Evolutionary conservation across 495 filamentous ascomycete species (phyloP), one percentile per base, ranked within the genome.

Genomic region (Peziza echinospora): DNA sequence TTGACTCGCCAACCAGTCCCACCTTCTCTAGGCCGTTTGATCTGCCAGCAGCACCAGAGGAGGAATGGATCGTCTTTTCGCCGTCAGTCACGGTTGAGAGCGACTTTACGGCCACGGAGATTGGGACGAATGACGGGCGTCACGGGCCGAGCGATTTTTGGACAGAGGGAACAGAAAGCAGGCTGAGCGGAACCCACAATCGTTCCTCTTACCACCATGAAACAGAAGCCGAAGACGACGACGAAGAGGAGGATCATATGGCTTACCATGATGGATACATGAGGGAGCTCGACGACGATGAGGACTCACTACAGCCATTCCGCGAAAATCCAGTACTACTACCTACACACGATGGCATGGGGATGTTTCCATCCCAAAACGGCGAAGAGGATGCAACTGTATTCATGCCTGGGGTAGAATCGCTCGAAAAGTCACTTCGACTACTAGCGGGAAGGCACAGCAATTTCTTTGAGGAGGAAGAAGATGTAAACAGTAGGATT

Each of bases 51-150:
- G 4, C 30, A 37, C 13, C 13, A 37, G 30, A 37, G 30, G 13
- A 37, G 6, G 86, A 93, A 75, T 96, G 89, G 91, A 76, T 97
- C 40, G 73, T 97, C 52, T 97, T 97, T 64, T 84, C 84, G 9
- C 84, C 85, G 3, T 67, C 71, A 5, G 69, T 66, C 21, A 73
- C 72, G 41, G 70, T 75, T 28, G 71, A 37, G 30, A 37, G 71
- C 16, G 80, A 78, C 54, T 72, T 79, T 9, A 77, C 73, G 47
- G 84, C 82, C 19, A 77, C 80, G 10, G 76, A 81, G 44, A 71
- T 75, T 34, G 69, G 67, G 30, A 92, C 84, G 6, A 74, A 73
- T 19, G 81, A 77, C 25, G 70, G 73, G 41, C 86, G 84, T 22
- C 80, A 77, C 25, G 70, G 73, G 41, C 86, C 84, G 22, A 89